These are phyloP conservation scores for Penicillium crustosum DNA, from an alignment of 2,329 filamentous ascomycete species.

Conservation along the genomic window DNA sequence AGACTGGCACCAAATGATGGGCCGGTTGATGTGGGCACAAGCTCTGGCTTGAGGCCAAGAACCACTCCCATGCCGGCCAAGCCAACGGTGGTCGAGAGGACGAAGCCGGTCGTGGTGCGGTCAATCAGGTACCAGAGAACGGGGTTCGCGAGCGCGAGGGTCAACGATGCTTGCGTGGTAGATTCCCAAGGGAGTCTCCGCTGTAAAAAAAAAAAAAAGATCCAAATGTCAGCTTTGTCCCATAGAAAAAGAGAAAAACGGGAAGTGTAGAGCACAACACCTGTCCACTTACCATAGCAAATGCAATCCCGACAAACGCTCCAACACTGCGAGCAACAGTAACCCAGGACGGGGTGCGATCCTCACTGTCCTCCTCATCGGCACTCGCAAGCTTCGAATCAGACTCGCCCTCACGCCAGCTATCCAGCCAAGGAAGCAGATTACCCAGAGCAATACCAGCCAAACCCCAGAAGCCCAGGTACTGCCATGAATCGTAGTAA, in stretches of 20 bases:
- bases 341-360: constrained; percentile 61
- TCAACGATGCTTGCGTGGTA: constrained; percentile 86
- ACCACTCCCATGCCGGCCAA: constrained; percentile 71
- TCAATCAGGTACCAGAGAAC: constrained; percentile 96
- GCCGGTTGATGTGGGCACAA: constrained; percentile 68
- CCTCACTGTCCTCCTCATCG: constrained; percentile 31
- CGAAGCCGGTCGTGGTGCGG: constrained; percentile 78
- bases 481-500: constrained; percentile 58
- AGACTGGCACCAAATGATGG: constrained; percentile 33
- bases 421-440: constrained; percentile 80
- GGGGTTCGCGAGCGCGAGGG: constrained; percentile 86
- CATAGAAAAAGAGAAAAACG: neutral
- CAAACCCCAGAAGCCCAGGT: constrained; percentile 77
- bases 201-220: constrained; percentile 50
- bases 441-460: constrained; percentile 76
- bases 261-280: neutral
- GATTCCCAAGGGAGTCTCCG: constrained; percentile 91
- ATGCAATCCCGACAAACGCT: constrained; percentile 71
- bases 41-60: constrained; percentile 71
- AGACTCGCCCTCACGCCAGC: constrained; percentile 62
- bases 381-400: constrained; percentile 27
- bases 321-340: constrained; percentile 67
- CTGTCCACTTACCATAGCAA: constrained; percentile 70
- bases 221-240: constrained; percentile 10
- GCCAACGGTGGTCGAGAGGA: constrained; percentile 73